These are phyloP conservation scores for Trichosporon sp. DNA, from an alignment of 1,284 basidiomycete species.

Conservation along the genomic window DNA sequence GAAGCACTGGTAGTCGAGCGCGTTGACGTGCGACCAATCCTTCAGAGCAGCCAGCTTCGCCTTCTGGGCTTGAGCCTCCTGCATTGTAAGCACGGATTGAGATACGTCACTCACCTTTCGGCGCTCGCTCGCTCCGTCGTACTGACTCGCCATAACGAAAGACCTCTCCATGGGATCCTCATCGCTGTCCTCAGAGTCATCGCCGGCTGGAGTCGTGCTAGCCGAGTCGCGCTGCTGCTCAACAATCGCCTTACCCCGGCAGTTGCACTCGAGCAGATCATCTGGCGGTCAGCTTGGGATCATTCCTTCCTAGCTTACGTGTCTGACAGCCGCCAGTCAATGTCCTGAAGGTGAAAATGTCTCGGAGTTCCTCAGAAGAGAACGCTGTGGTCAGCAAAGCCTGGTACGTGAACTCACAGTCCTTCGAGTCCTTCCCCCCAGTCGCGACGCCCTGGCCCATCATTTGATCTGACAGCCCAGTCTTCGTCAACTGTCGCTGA, in stretches of 20 bases:
- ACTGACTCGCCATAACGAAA: conserved; percentile 69
- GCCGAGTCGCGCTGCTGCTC: conserved; percentile 10
- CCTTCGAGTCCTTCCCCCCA: conserved; percentile 52
- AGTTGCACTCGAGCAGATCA: conserved; percentile 69
- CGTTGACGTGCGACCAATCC: conserved; percentile 79
- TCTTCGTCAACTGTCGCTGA: conserved; percentile 90
- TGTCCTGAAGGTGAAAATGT: conserved; percentile 82
- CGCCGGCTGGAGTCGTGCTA: conserved; percentile 10
- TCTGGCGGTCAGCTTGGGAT: conserved; percentile 27
- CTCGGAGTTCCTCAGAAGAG: conserved; percentile 81
- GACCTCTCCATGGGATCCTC: conserved; percentile 49
- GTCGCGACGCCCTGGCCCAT: conserved; percentile 43
- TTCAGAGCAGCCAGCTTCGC: conserved; percentile 73
- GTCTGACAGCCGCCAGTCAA: conserved; percentile 77
- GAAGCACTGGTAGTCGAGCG: conserved; percentile 27
- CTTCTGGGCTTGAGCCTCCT: conserved; percentile 57
- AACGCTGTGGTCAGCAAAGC: conserved; percentile 57
- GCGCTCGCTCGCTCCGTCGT: conserved; percentile 38
- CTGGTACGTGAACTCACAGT: conserved; percentile 65
- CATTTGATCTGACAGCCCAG: conserved; percentile 64
- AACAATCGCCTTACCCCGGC: conserved; percentile 41
- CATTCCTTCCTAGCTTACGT: conserved; percentile 50
- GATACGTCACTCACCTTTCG: conserved; percentile 45
- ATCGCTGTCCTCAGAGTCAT: conserved; percentile 22
- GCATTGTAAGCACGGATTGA: neutral